phyloP scores from a whole-genome alignment of 345 rosid genomes.

The Excoecaria cochinchinensis region DNA sequence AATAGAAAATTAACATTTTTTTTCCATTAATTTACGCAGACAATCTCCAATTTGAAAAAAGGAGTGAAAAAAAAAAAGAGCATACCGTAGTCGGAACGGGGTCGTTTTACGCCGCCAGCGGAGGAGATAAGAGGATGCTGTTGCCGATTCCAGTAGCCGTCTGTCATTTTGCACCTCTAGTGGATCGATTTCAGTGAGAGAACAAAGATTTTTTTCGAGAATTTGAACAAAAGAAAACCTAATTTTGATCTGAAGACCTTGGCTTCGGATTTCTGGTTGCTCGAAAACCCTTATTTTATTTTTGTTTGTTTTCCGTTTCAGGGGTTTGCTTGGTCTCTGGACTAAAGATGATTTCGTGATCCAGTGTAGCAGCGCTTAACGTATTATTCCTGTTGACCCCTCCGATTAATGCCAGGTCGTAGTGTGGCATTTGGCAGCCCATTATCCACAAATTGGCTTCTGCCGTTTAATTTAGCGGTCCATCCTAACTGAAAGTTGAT shows the following conservation, averaged over 20 bases:
- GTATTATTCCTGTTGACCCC: background rate
- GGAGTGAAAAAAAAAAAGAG: background rate
- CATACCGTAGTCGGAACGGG: constrained; percentile 60
- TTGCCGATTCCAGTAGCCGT: constrained; percentile 67
- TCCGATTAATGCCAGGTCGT: background rate
- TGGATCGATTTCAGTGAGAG: background rate
- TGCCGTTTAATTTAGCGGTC: too few relatives aligned
- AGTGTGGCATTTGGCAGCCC: too few relatives aligned
- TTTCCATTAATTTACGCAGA: background rate
- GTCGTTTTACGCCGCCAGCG: constrained; percentile 46
- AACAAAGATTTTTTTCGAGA: background rate
- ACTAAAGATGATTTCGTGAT: background rate
- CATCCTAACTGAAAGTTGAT: too few relatives aligned
- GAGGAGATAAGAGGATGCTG: constrained; percentile 41
- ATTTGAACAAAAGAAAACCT: constrained; percentile 1
- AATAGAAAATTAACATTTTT: too few relatives aligned
- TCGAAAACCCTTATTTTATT: background rate
- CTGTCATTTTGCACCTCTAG: constrained; percentile 38
- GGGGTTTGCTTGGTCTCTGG: background rate
- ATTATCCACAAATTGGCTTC: too few relatives aligned
- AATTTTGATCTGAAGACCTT: background rate
- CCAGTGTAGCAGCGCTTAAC: background rate
- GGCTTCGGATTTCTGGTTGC: background rate
- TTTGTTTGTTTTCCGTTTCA: background rate
- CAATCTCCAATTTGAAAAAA: background rate